Percentiles rank a stretch among this genome's conserved stretches.
These are phyloP conservation scores for Forsythia viridissima DNA, from an alignment of 257 asterid species.

Conservation along the genomic window DNA sequence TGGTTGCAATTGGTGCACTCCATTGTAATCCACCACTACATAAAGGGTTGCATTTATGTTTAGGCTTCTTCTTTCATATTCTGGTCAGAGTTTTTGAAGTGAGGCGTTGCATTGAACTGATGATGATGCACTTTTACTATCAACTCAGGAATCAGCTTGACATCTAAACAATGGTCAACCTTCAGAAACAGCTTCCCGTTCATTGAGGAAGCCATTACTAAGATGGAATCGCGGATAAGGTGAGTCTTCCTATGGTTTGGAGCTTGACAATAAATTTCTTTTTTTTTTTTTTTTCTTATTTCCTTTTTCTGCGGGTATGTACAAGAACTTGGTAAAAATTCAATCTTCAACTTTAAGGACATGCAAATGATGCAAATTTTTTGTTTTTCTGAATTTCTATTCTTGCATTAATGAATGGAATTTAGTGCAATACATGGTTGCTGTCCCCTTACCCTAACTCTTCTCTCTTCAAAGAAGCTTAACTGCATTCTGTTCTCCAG, in stretches of 20 bases:
- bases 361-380: neutral
- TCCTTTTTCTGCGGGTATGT: neutral
- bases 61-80: constrained; percentile 18
- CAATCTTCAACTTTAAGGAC: neutral
- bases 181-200: constrained; percentile 51
- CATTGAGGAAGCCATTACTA: constrained; percentile 56
- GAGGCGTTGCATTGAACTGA: constrained; percentile 19
- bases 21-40: neutral
- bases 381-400: neutral
- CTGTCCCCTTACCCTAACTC: no score
- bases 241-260: constrained; percentile 21
- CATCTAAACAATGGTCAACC: constrained; percentile 57
- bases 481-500: neutral
- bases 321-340: neutral
- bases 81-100: neutral
- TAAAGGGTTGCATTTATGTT: constrained; percentile 12
- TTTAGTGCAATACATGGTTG: neutral
- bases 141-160: constrained; percentile 55
- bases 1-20: neutral
- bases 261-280: neutral
- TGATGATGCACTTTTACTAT: constrained; percentile 14
- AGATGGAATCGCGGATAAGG: constrained; percentile 34
- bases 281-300: neutral
- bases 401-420: neutral
- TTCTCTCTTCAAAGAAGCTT: neutral